Evolutionary conservation across 192 early-diverging fungal species (phyloP), one percentile per base, ranked within the genome.

Genomic region (Entomortierella parvispora): DNA sequence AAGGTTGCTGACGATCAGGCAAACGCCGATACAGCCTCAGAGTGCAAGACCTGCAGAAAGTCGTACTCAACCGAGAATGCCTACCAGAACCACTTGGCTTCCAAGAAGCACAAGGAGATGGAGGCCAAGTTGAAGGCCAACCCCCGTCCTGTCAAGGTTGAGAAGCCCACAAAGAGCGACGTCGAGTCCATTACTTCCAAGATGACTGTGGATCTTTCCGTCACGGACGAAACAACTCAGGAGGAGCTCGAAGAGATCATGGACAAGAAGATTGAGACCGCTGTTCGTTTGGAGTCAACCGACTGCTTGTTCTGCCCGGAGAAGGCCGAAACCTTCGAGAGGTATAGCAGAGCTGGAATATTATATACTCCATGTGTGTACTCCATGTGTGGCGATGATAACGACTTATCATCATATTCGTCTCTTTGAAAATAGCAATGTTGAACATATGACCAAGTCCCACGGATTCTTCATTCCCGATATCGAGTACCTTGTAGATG

Each of bases 381-480:
- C 1, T n/a, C 15, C 4, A 18, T 28, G 4, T 52, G 25, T 28
- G 22, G 48, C 20, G 29, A 29, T 53, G 28, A 53, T 18, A 9
- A 40, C 10, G 54, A 18, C 34, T 56, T 3, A 31, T 8, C 9
- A 17, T 0, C 2, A 50, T 5, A 1, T 20, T 17, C 15, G 25
- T 23, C 26, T 60, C 7, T 51, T 5, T 42, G 59, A 5, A 5
- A 43, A 59, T 58, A 75, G 75, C 58, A 96, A 95, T 75, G 81
- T 99, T 76, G 84, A 87, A 26, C 98, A 99, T 82, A 99, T 99
- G 98, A 88, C 94, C 17, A 80, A 76, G 49, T 84, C 80, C 28
- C 98, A 99, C 81, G 90, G 91, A 74, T 93, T 99, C 72, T 99
- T 99, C 65, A 92, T 99, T 69, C 98, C 98, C 23, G 96, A 99